Base-by-base conservation (phyloP, 2,329 filamentous ascomycete species). In the Fusarium tupiense region DNA sequence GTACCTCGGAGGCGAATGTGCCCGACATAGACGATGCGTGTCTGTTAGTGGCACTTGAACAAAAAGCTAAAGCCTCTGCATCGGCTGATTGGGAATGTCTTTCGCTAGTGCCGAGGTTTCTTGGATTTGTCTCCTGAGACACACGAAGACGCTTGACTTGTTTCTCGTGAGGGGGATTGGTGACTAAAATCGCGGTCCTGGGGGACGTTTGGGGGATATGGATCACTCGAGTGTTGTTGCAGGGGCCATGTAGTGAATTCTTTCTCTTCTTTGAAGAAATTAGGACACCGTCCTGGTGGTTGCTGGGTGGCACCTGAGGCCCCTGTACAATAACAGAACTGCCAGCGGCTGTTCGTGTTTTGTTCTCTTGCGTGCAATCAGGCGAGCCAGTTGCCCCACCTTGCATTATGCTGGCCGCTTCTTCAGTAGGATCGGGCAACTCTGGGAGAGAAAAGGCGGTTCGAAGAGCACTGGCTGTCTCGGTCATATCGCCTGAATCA, bases 101-200 rank as follows among this genome's bases (percentile, higher is more conserved):
- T 37, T 37, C 60, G 38, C 44, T 61, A 17, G 63, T 41, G 11
- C 40, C 57, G 22, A 61, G 57, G n/a, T 64, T 66, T 20, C 43
- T 44, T 29, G 76, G 74, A n/a, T 43, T 53, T 31, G 60, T 57
- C 20, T 73, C 77, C 38, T 75, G 74, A 7, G 79, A 78, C 20
- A 77, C 67, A 47, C 79, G 77, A 31, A 76, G 79, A 13, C 80
- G 78, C 64, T 81, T 81, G 29, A 56, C 26, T n/a, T 73, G 71
- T 40, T 74, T 73, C 29, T 54, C 47, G 16, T 73, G 76, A 31
- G 61, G n/a, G 37, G 31, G 40, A 33, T 61, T 58, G 31, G 26
- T 62, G 19, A 22, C 58, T 46, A 43, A 44, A 7, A 26, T 29
- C 10, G 50, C 26, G 47, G 49, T 26, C 14, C 41, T 31, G 14